A percentile compares a stretch with the other conserved stretches of the same genome.
Conservation (phyloP, 305 asterid genomes). For the Stenogyne calaminthoides region DNA sequence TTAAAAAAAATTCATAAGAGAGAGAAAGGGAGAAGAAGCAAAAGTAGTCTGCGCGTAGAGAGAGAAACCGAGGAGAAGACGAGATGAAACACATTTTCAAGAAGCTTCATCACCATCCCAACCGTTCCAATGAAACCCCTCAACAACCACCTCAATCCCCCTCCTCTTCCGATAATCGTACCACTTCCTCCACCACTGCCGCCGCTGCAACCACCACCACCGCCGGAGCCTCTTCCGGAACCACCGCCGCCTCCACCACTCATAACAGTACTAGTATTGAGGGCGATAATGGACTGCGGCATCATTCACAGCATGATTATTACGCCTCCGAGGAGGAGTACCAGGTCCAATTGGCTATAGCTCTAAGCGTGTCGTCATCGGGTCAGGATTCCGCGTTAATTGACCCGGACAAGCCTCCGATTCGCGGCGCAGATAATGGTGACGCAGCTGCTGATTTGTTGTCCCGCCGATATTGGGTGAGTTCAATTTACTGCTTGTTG, state of each 20-base stretch:
- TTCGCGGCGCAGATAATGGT: conserved; percentile 46
- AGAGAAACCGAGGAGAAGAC: conserved; percentile 8
- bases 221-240: conserved; percentile 27
- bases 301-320: conserved; percentile 68
- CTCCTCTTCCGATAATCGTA: conserved; percentile 37
- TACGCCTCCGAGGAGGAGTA: conserved; percentile 92
- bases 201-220: conserved; percentile 4
- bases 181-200: conserved; percentile 41
- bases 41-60: background rate
- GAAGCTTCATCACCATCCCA: conserved; percentile 72
- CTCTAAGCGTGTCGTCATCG: conserved; percentile 88
- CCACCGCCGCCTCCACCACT: conserved; percentile 28
- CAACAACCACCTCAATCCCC: conserved; percentile 43
- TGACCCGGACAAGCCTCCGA: conserved; percentile 50
- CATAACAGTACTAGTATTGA: conserved; percentile 22
- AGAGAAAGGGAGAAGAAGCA: background rate
- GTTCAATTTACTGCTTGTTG: conserved; percentile 34
- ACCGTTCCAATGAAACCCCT: conserved; percentile 55
- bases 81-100: conserved; percentile 70
- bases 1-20: background rate
- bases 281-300: conserved; percentile 42
- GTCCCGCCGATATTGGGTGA: conserved; percentile 91
- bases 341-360: conserved; percentile 90
- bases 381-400: conserved; percentile 48
- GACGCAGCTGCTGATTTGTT: conserved; percentile 75